Evolutionary conservation across 129 eudicot species (phyloP).

Genomic region (Escallonia rubra): DNA sequence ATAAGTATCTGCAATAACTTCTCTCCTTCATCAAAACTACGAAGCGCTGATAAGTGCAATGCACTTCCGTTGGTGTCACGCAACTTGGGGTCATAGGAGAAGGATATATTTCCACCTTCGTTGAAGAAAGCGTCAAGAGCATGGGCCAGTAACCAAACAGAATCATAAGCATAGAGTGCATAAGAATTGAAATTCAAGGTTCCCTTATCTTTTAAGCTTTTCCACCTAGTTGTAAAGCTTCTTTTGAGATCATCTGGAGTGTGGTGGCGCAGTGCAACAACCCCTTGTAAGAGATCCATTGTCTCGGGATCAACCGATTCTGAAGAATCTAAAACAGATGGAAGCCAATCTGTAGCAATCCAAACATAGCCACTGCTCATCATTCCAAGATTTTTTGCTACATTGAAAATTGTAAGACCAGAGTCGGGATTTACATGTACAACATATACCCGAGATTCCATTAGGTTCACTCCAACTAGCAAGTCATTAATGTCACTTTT

Average conservation of each 20-base stretch:
- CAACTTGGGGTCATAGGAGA: constrained; percentile 61
- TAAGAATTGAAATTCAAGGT: constrained; percentile 57
- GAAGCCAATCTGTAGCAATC: constrained; percentile 96
- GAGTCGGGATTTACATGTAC: constrained; percentile 93
- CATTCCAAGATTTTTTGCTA: constrained; percentile 77
- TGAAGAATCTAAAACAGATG: constrained; percentile 62
- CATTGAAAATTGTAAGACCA: constrained; percentile 54
- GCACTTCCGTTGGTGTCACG: constrained; percentile 31
- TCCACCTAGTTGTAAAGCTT: constrained; percentile 41
- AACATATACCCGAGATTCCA: constrained; percentile 80
- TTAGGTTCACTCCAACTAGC: constrained; percentile 55
- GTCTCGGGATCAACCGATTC: constrained; percentile 37
- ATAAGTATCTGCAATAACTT: constrained; percentile 48
- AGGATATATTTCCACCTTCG: constrained; percentile 43
- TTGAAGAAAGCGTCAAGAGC: constrained; percentile 62
- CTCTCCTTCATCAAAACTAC: constrained; percentile 56
- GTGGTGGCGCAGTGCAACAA: constrained; percentile 69
- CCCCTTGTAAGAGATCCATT: constrained; percentile 66
- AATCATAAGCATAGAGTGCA: constrained; percentile 85
- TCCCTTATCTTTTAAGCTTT: constrained; percentile 30
- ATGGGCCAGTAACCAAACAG: constrained; percentile 84
- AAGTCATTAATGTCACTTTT: constrained; percentile 33
- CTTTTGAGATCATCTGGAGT: constrained; percentile 48
- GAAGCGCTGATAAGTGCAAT: constrained; percentile 47
- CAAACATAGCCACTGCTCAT: constrained; percentile 69